Evolutionary conservation across 106 monocot species (phyloP).

Genomic region (Dioscorea dumetorum): DNA sequence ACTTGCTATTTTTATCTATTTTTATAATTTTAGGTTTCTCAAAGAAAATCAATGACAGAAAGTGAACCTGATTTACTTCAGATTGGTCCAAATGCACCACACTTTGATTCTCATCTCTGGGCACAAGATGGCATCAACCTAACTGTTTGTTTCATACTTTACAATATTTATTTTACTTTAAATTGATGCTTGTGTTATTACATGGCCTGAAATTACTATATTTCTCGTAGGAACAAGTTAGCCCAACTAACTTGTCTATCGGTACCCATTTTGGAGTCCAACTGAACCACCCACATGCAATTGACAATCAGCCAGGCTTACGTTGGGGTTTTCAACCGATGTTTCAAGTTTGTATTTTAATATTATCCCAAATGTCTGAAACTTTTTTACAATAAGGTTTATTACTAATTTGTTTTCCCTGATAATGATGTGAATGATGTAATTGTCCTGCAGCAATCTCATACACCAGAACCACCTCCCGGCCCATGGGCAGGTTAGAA

Average conservation of each 20-base stretch:
- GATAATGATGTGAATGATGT: slow-evolving; percentile 4
- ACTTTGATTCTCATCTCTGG: slow-evolving; percentile 36
- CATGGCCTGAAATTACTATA: neutral
- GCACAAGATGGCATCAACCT: slow-evolving; percentile 36
- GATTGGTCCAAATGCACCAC: slow-evolving; percentile 29
- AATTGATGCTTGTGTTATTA: neutral
- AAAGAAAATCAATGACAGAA: slow-evolving; percentile 19
- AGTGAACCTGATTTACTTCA: slow-evolving; percentile 27
- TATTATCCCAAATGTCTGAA: neutral
- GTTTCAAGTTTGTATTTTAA: slow-evolving; percentile 32
- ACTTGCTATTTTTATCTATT: neutral
- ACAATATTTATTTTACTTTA: neutral
- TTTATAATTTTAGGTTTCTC: slow-evolving; percentile 17
- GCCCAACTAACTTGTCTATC: slow-evolving; percentile 42
- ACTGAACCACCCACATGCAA: slow-evolving; percentile 33
- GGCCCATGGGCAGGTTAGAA: slow-evolving; percentile 42
- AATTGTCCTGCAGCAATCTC: slow-evolving; percentile 24
- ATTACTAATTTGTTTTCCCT: neutral
- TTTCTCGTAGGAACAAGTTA: slow-evolving; percentile 37
- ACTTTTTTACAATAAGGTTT: neutral
- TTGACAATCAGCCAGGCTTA: slow-evolving; percentile 37
- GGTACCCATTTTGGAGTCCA: slow-evolving; percentile 42
- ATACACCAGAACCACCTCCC: slow-evolving; percentile 38
- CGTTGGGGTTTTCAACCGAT: slow-evolving; percentile 44
- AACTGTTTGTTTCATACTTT: slow-evolving; percentile 12